Base-by-base conservation (phyloP, 83 land plant genomes). In the Isoetes engelmannii region DNA sequence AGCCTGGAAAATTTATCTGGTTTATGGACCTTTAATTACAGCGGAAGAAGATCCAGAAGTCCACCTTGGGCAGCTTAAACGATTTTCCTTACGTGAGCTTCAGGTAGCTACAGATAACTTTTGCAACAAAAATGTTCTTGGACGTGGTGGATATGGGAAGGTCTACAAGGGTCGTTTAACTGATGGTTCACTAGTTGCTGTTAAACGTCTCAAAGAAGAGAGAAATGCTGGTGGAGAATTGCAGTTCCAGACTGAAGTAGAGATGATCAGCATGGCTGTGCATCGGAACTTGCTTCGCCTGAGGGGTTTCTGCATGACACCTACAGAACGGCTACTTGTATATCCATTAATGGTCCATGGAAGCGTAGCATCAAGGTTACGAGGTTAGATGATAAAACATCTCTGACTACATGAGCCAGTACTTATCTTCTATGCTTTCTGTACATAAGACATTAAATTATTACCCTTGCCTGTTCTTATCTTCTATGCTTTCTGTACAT, bases 41-140 rank as follows among this genome's bases (percentile, higher is more conserved):
- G 88, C 84, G 49, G 84, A 87, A 48, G 88, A 89, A 67, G 93
- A 84, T 72, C 84, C 88, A 43, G 88, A 87, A 76, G 86, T 89
- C 55, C 85, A 84, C 73, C 47, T 86, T 57, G 85, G 88, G 18
- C 93, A 89, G 69, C 86, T 89, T n/a, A 87, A 81, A 72, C 77
- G 88, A 59, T 89, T 87, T 66, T 82, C 93, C 19, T 67, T 89
- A 45, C 84, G 79, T 41, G 88, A 89, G 74, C 68, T 89, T 43
- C 91, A 79, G 75, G 72, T 81, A 17, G 97, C 90, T 56, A 84
- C 91, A 15, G 85, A 89, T 67, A 75, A 78, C 44, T 89, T 89
- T 69, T 86, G 85, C 76, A 77, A 77, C 71, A 84, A 63, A 71
- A 75, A 84, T 61, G 80, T 84, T 64, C 69, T 86, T 42, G 90